Evolutionary conservation across 495 filamentous ascomycete genomes (phyloP), one percentile per base, ranked within the genome.

Genomic region (Aspergillus olivimuriae): DNA sequence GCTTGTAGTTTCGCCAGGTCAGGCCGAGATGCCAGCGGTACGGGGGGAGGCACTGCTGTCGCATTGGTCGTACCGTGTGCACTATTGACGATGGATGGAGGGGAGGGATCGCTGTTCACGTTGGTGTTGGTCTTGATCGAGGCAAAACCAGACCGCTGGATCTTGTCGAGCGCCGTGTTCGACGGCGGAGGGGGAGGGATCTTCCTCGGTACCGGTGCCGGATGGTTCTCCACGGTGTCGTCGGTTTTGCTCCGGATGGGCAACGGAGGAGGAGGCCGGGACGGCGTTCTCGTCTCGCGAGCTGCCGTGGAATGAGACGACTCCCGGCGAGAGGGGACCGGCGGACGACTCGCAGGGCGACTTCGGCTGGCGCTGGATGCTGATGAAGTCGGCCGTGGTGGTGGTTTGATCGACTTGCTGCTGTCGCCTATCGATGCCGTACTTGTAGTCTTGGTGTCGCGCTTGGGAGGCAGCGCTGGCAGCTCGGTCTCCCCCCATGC

Each of bases 31-130:
- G 63, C 58, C 30, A 69, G 46, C 5, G 80, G 81, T 18, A 83
- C 60, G 2, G 79, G 79, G 4, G 81, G 80, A 7, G 80, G 73
- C n/a, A n/a, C n/a, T n/a, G n/a, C n/a, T n/a, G n/a, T n/a, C n/a
- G n/a, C n/a, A n/a, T n/a, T n/a, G n/a, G n/a, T n/a, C n/a, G n/a
- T n/a, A n/a, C n/a, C n/a, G n/a, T n/a, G n/a, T n/a, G n/a, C n/a
- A n/a, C n/a, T n/a, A n/a, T n/a, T n/a, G n/a, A n/a, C n/a, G n/a
- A n/a, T n/a, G n/a, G n/a, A n/a, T n/a, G n/a, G n/a, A n/a, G n/a
- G n/a, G n/a, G n/a, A n/a, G n/a, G n/a, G n/a, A n/a, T n/a, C 14
- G 33, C 33, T 34, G 21, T 44, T 51, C 47, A 24, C 39, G 34
- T 58, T 32, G 39, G 55, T 23, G 18, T 44, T 55, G 23, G 60